Evolutionary conservation across 164 flowering plant genomes (phyloP).

Genomic region (Vitis labrusca): DNA sequence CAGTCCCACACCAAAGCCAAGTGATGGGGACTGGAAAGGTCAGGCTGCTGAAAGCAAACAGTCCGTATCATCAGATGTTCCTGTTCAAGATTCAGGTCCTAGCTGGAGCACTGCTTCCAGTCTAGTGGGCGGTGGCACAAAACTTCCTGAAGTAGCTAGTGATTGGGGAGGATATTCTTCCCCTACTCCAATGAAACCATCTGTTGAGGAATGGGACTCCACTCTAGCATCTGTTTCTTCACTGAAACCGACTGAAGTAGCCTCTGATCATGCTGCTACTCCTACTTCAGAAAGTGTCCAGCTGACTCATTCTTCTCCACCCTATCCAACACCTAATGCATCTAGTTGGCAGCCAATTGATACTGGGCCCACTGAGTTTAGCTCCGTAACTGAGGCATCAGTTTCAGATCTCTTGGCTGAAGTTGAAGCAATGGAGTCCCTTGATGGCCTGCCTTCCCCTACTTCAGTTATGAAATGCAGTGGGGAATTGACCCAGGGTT

Average conservation of each 20-base stretch:
- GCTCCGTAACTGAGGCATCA: conserved; percentile 53
- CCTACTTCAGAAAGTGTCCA: conserved; percentile 22
- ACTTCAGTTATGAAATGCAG: conserved; percentile 44
- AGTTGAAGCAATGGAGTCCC: conserved; percentile 78
- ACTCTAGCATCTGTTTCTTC: conserved; percentile 31
- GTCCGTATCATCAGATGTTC: conserved; percentile 20
- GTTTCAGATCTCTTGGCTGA: conserved; percentile 73
- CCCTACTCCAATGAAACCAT: conserved; percentile 32
- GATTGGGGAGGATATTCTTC: conserved; percentile 45
- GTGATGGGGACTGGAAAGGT: conserved; percentile 16
- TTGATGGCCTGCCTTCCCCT: conserved; percentile 46
- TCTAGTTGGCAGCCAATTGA: conserved; percentile 43
- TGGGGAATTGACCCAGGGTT: conserved; percentile 24
- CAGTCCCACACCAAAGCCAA: conserved; percentile 24
- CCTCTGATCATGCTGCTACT: conserved; percentile 19
- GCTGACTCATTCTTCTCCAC: conserved; percentile 23
- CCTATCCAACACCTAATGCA: conserved; percentile 24
- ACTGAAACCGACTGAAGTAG: conserved; percentile 28
- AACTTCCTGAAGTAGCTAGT: conserved; percentile 27
- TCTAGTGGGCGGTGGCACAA: conserved; percentile 33
- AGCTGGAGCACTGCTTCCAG: conserved; percentile 42
- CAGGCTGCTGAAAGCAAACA: conserved; percentile 23
- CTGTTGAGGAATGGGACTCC: conserved; percentile 39
- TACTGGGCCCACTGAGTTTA: conserved; percentile 38
- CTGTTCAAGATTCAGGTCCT: conserved; percentile 34